Conservation (phyloP, 129 eudicot genomes). For the Saussurea involucrata region DNA sequence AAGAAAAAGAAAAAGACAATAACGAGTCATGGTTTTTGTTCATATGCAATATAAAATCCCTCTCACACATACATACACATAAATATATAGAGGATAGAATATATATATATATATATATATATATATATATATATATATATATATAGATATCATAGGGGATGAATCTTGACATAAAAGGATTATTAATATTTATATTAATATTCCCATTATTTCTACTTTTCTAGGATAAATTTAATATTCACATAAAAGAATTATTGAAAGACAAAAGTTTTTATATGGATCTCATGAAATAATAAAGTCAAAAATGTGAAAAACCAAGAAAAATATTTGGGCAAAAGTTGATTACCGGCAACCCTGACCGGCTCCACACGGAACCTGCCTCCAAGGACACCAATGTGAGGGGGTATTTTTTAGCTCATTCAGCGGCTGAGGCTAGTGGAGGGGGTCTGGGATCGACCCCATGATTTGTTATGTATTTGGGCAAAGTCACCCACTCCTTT, state of each 20-base stretch:
- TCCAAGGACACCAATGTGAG: too few species aligned
- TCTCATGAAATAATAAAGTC: neutral
- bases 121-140: too few species aligned
- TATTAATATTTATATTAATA: neutral
- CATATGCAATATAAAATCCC: conserved; percentile 3
- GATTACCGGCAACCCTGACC: too few species aligned
- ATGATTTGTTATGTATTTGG: too few species aligned
- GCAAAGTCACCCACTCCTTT: too few species aligned
- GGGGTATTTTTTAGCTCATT: too few species aligned
- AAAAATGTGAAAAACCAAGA: neutral
- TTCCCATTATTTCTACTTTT: neutral
- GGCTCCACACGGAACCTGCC: too few species aligned
- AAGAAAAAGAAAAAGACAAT: neutral
- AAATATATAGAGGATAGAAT: neutral
- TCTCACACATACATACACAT: neutral
- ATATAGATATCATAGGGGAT: neutral
- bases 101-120: too few species aligned
- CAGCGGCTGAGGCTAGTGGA: too few species aligned
- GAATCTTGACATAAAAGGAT: conserved; percentile 15
- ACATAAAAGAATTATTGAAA: too few species aligned
- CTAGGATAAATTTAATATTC: neutral
- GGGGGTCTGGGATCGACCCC: too few species aligned
- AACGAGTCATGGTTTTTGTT: conserved; percentile 2
- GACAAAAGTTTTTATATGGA: neutral
- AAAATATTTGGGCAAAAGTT: too few species aligned